Base-by-base conservation (phyloP, 306 rosid genomes). In the Prunus mongolica region DNA sequence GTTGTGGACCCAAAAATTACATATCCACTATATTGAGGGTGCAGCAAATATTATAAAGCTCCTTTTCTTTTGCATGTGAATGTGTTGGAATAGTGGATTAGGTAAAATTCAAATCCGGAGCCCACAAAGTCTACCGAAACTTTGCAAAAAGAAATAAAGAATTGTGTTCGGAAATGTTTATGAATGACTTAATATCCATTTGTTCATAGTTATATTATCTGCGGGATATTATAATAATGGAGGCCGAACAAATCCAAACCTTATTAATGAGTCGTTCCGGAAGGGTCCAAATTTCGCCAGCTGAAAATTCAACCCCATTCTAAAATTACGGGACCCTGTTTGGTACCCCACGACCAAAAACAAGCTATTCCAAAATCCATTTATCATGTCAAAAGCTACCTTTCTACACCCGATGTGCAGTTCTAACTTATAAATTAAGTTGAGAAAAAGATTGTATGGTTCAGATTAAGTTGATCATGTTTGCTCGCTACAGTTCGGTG, bases 321-420 rank as follows among this genome's bases (percentile, higher is more conserved):
- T 73, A 67, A 81, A 84, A 84, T 86, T 76, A 84, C 24, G 90
- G 91, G 73, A 80, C 76, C 46, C 74, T 87, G 86, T 76, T 69
- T 55, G 76, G 73, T 83, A 63, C 84, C 85, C 47, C 64, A 47
- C 81, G 22, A 45, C 91, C 87, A 80, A 85, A 63, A 28, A 12
- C 71, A 74, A 66, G 63, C 71, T 55, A 41, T 69, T 68, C 50
- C 73, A 78, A 49, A 84, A 67, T 41, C 72, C 72, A 73, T 75
- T 74, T 66, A 63, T 69, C 67, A 67, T 71, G 73, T 77, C 70
- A 49, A 67, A 61, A 3, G 14, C 49, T 32, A 18, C 19, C 57
- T 51, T 0, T 16, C 9, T 38, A 38, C 8, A 7, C 0, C 20
- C 19, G 22, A 38, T 51, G 19, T 51, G 57, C 20, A 0, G 20